Conservation (phyloP, 1,139 yeast genomes). For the Lodderomyces metapsilosis region DNA sequence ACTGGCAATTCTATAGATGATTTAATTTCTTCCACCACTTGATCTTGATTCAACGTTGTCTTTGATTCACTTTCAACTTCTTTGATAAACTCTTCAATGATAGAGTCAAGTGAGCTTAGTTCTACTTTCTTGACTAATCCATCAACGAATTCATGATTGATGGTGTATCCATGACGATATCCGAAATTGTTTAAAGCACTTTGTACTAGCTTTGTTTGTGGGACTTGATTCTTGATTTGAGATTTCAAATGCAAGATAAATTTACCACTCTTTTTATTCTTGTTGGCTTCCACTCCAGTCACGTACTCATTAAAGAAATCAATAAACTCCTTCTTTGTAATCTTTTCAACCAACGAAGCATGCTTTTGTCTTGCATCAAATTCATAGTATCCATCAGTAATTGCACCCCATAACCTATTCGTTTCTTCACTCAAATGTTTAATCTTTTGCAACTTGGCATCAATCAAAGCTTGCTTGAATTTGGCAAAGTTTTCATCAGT, state of each 20-base stretch:
- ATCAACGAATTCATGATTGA: conserved; percentile 29
- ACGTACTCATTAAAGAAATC: conserved; percentile 52
- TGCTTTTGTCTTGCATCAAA: conserved; percentile 59
- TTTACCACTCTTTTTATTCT: conserved; percentile 34
- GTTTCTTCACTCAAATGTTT: conserved; percentile 81
- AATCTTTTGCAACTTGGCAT: conserved; percentile 65
- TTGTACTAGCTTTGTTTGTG: conserved; percentile 24
- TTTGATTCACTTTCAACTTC: conserved; percentile 10
- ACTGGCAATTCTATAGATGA: conserved; percentile 19
- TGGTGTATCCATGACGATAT: conserved; percentile 21
- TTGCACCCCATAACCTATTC: conserved; percentile 60
- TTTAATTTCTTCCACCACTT: conserved; percentile 15
- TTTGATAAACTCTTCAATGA: conserved; percentile 15
- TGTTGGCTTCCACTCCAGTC: conserved; percentile 13
- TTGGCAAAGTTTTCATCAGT: conserved; percentile 62
- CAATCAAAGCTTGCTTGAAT: conserved; percentile 66
- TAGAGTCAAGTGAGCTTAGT: conserved; percentile 16
- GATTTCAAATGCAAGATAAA: conserved; percentile 71
- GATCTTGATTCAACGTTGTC: conserved; percentile 3
- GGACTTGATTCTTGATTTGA: conserved; percentile 36
- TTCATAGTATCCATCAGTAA: conserved; percentile 76
- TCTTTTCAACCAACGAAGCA: conserved; percentile 51
- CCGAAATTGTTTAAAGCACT: conserved; percentile 28
- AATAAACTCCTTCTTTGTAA: conserved; percentile 58
- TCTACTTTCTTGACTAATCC: conserved; percentile 18